Evolutionary conservation across 306 rosid genomes (phyloP), one percentile per base, ranked within the genome.

Genomic region (Begonia masoniana): DNA sequence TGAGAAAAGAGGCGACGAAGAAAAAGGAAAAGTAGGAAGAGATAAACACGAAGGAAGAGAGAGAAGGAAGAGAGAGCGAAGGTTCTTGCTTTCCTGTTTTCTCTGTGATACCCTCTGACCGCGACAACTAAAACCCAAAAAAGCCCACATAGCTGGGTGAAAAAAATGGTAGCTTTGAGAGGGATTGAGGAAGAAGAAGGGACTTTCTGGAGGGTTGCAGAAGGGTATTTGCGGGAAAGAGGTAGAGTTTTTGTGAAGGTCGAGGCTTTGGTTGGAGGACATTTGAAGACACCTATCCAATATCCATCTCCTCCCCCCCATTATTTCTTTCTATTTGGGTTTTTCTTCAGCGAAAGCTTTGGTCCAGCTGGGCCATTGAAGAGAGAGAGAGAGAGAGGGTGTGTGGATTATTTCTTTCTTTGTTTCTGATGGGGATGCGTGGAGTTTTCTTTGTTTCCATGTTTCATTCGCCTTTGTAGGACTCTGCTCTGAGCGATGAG

Each of bases 341-440:
- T 72, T 84, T 73, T 78, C 69, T 61, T 24, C 12, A 79, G 70
- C 39, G 24, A 68, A 76, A 76, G 71, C 78, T 85, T 85, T 81
- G 82, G 97, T 85, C 92, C 94, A 85, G 84, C 95, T 81, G 96
- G 99, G 94, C 95, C 97, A 82, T 82, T 73, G 83, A 67, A 72
- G 69, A 78, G 61, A 68, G 6, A 3, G 73, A 71, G 69, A 58
- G 61, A 52, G 67, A 64, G 73, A 13, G 50, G 5, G 39, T 1
- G 24, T 21, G 24, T 21, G 55, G 62, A 58, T 24, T 58, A 51
- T 46, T 13, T 21, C 24, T 21, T 21, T 21, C 24, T 21, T 21
- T 21, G 24, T 3, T 41, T 19, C 47, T 46, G 53, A 46, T 24
- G 60, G 16, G 61, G 59, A 31, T 80, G 81, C 70, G 82, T 77